A percentile compares a stretch with the other conserved stretches of the same genome.
These are phyloP conservation scores for Paecilomyces sp. DNA, from an alignment of 2,329 filamentous ascomycete genomes.

Conservation along the genomic window DNA sequence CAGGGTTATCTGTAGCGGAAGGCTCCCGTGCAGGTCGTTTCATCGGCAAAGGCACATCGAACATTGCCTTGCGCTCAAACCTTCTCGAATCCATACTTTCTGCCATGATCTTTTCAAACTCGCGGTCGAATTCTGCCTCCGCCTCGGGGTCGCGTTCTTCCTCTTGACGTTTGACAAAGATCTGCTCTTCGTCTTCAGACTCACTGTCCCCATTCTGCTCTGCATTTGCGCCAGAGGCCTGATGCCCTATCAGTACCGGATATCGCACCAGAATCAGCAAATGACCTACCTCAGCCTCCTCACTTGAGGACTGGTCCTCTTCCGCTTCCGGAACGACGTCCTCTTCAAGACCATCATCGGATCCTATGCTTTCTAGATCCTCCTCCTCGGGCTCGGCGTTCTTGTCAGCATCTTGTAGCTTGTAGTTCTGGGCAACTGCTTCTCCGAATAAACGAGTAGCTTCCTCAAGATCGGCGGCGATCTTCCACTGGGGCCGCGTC, in stretches of 20 bases:
- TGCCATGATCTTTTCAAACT: constrained; percentile 97
- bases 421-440: constrained; percentile 85
- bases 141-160: constrained; percentile 87
- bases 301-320: constrained; percentile 47
- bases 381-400: constrained; percentile 68
- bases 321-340: constrained; percentile 48
- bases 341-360: constrained; percentile 68
- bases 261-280: not conserved
- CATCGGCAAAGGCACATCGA: constrained; percentile 96
- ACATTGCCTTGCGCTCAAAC: constrained; percentile 87
- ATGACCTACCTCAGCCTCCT: constrained; percentile 37
- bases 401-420: constrained; percentile 66
- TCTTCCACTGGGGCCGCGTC: constrained; percentile 86
- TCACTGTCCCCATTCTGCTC: constrained; percentile 43
- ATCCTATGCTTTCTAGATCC: constrained; percentile 60
- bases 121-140: constrained; percentile 94
- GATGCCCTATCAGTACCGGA: constrained; percentile 7
- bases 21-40: constrained; percentile 59
- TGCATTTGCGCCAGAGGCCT: constrained; percentile 38
- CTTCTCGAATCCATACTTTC: constrained; percentile 94
- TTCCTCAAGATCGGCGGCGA: constrained; percentile 73
- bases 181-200: constrained; percentile 76
- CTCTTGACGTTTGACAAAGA: constrained; percentile 84
- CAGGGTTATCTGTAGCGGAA: constrained; percentile 28
- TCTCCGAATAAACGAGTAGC: constrained; percentile 77